phyloP scores from a whole-genome alignment of 768 basidiomycete genomes.

The Coprinopsis sp. region DNA sequence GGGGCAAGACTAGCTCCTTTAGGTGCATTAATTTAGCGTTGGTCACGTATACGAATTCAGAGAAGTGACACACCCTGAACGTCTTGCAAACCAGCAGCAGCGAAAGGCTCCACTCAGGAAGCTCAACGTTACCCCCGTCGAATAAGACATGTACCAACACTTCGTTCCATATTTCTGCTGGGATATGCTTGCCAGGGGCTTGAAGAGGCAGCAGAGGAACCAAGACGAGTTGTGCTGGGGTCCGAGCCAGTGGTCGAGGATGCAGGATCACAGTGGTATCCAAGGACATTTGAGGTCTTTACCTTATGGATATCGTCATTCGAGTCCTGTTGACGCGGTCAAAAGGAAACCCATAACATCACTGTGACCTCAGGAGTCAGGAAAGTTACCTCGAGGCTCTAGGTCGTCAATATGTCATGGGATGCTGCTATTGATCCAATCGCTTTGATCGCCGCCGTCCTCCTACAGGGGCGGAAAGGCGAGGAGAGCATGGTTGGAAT shows the following conservation, averaged over 20 bases:
- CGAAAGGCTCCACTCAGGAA: constrained; percentile 27
- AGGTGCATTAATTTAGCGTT: neutral
- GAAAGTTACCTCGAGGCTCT: too few species aligned
- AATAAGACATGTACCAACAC: constrained; percentile 45
- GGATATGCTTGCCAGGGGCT: constrained; percentile 50
- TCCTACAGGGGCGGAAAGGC: too few species aligned
- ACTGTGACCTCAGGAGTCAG: too few species aligned
- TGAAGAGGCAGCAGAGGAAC: constrained; percentile 62
- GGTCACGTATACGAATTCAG: neutral
- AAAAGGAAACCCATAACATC: too few species aligned
- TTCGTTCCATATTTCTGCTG: constrained; percentile 65
- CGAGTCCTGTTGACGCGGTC: too few species aligned
- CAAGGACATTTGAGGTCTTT: too few species aligned
- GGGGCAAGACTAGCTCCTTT: constrained; percentile 62
- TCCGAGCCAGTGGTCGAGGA: constrained; percentile 62
- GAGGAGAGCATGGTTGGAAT: too few species aligned
- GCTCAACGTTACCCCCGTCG: constrained; percentile 15
- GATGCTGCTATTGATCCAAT: too few species aligned
- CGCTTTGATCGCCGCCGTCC: too few species aligned
- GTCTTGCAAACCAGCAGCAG: constrained; percentile 39
- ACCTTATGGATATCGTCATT: too few species aligned
- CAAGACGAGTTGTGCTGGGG: constrained; percentile 56
- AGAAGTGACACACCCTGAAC: constrained; percentile 35
- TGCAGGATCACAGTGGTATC: constrained; percentile 43
- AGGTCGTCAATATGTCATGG: too few species aligned